These are phyloP conservation scores for Nannochloropsis granulata DNA, from an alignment of 108 stramenopile species.

Conservation along the genomic window DNA sequence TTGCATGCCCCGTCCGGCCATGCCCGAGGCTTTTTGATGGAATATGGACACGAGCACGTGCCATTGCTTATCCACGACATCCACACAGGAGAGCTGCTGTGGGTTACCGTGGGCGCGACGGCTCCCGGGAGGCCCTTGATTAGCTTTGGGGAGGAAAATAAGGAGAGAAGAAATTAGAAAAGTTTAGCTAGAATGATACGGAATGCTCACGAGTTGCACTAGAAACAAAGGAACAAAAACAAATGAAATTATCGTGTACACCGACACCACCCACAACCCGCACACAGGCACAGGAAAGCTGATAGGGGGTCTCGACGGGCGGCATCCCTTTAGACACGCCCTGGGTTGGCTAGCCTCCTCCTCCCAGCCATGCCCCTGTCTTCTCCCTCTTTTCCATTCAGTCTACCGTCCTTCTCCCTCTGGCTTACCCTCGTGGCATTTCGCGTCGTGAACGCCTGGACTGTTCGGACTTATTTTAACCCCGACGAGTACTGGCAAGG, in stretches of 20 bases:
- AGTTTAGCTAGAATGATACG: background rate
- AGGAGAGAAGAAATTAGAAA: background rate
- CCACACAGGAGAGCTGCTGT: background rate
- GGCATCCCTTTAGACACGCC: too few relatives aligned
- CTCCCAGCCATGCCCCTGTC: too few relatives aligned
- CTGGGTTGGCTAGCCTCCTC: too few relatives aligned
- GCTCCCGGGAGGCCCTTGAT: background rate
- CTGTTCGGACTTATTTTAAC: background rate
- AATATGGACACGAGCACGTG: background rate
- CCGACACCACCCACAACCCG: too few relatives aligned
- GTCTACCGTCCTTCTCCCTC: background rate
- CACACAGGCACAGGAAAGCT: too few relatives aligned
- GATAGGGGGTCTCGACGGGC: too few relatives aligned
- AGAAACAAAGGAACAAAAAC: background rate
- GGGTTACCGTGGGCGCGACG: background rate
- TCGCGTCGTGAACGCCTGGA: background rate
- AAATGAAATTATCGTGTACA: background rate
- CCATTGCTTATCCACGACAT: background rate
- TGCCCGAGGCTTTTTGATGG: background rate
- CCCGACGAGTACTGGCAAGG: slow-evolving; percentile 15
- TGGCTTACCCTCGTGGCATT: background rate
- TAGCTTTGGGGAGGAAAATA: background rate
- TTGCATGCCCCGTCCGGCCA: background rate
- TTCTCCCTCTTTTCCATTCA: too few relatives aligned
- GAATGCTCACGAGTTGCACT: too few relatives aligned